Base-by-base conservation (phyloP, 805 yeast species). In the Zygosaccharomyces lentus region DNA sequence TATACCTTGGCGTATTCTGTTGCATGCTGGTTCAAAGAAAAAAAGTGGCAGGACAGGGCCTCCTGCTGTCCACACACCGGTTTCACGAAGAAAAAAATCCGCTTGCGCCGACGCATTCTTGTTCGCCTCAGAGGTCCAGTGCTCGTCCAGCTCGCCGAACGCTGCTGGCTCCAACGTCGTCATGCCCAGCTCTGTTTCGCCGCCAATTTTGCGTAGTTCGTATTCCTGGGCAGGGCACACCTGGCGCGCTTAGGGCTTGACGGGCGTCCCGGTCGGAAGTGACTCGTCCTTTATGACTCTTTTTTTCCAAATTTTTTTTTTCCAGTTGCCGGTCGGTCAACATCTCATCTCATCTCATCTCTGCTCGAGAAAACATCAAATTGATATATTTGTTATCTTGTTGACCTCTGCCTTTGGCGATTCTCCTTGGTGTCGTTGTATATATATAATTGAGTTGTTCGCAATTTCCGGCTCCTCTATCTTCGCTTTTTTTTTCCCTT, bases 291-390 rank as follows among this genome's bases (percentile, higher is more conserved):
- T 27, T 27, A 26, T 38, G 41, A 38, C 29, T 35, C 27, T 9
- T 27, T 27, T 26, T 37, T 23, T 26, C 32, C 10, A 13, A 15
- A 24, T 37, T 37, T 30, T 37, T 26, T 27, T 23, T 19, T 10
- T 13, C n/a, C n/a, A 21, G 26, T 21, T 32, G 30, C 13, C 19
- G n/a, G 30, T 26, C 41, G 32, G 34, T 30, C 31, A 35, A 43
- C 43, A 48, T 41, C 49, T 41, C 49, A 43, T 47, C 50, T 31
- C 46, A 48, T 45, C 51, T 36, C 47, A 24, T 45, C 51, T 36
- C 47, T 17, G 41, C 46, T 35, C 37, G 21, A 38, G n/a, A 25
- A 38, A 10, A 12, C 16, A 27, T 9, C 24, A 7, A 24, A n/a
- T 15, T 10, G 21, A 15, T 19, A 13, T 19, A 21, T 15, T 10